Conservation (phyloP, 1,284 basidiomycete genomes). For the Rhodotorula sp. region DNA sequence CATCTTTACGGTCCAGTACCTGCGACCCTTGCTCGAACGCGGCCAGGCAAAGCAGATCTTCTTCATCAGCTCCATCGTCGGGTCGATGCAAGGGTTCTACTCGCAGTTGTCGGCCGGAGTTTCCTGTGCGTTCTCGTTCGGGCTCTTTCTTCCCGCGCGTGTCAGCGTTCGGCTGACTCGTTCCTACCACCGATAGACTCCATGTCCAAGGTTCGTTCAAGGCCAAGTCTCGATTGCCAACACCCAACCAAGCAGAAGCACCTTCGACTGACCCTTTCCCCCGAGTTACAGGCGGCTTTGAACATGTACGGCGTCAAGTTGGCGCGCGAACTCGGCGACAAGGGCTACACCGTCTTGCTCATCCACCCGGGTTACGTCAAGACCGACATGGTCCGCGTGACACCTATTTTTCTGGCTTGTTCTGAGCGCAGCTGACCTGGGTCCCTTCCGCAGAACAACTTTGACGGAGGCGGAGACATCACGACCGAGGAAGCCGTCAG, state of each 20-base stretch:
- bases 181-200: slow-evolving; percentile 6
- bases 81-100: slow-evolving; percentile 9
- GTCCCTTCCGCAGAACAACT: slow-evolving; percentile 14
- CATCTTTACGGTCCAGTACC: slow-evolving; percentile 16
- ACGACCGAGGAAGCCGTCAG: slow-evolving; percentile 15
- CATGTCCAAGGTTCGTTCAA: slow-evolving; percentile 15
- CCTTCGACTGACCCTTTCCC: too few relatives aligned
- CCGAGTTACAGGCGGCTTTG: slow-evolving; percentile 7
- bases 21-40: slow-evolving; percentile 24
- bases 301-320: slow-evolving; percentile 38
- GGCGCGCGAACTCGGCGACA: slow-evolving; percentile 19
- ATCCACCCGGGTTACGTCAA: slow-evolving; percentile 31
- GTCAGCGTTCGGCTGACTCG: not conserved
- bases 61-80: slow-evolving; percentile 14
- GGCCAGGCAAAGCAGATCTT: slow-evolving; percentile 30
- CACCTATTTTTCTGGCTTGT: too few relatives aligned
- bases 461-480: slow-evolving; percentile 25
- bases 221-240: not conserved
- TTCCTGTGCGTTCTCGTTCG: slow-evolving; percentile 4
- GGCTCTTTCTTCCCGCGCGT: not conserved
- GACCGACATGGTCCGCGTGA: not conserved
- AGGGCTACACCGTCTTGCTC: slow-evolving; percentile 13
- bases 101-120: slow-evolving; percentile 5
- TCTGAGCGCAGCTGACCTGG: not conserved
- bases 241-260: too few relatives aligned